These are phyloP conservation scores for Nemania diffusa DNA, from an alignment of 2,329 filamentous ascomycete genomes.

Conservation along the genomic window DNA sequence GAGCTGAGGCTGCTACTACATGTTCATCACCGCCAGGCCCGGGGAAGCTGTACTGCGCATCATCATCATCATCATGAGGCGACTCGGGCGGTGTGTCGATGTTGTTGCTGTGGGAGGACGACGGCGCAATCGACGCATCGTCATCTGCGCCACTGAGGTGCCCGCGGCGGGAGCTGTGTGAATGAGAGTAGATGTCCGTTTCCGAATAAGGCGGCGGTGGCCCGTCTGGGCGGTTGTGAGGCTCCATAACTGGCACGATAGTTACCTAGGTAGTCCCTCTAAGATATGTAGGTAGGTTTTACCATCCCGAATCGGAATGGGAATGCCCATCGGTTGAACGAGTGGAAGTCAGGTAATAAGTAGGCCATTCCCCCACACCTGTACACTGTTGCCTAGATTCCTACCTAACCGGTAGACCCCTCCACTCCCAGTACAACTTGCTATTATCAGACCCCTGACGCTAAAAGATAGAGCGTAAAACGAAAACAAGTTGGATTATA, in stretches of 20 bases:
- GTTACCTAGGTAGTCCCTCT: too few species aligned
- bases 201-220: conserved; percentile 68
- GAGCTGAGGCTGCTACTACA: conserved; percentile 49
- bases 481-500: too few species aligned
- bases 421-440: too few species aligned
- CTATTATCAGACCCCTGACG: too few species aligned
- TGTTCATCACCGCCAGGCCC: conserved; percentile 42
- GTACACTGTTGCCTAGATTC: too few species aligned
- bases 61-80: conserved; percentile 52
- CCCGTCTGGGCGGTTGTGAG: conserved; percentile 54
- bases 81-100: conserved; percentile 65
- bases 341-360: too few species aligned
- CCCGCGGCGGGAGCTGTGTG: conserved; percentile 48
- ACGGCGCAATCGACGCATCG: conserved; percentile 53
- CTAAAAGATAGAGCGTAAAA: too few species aligned
- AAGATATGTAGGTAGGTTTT: too few species aligned
- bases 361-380: too few species aligned
- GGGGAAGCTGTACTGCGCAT: conserved; percentile 46
- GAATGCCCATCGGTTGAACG: too few species aligned
- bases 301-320: conserved; percentile 20
- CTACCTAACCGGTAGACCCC: too few species aligned
- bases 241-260: conserved; percentile 44
- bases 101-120: conserved; percentile 56
- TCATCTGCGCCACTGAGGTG: conserved; percentile 47
- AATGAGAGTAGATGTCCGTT: conserved; percentile 64